Base-by-base conservation (phyloP, 129 eudicot genomes). In the Glebionis coronaria region DNA sequence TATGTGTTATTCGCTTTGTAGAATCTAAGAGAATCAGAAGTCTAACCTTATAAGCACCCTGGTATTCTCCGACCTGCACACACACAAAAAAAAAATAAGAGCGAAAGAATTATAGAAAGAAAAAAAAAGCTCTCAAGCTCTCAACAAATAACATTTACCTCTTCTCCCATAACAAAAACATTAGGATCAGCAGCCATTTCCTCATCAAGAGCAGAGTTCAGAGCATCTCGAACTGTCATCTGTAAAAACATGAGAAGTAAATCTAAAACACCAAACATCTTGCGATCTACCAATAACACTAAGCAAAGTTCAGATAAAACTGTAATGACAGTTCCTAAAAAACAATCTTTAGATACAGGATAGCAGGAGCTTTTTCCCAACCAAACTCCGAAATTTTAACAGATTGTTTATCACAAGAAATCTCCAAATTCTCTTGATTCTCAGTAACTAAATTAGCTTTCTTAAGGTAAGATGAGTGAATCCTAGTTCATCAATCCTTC, bases 31-130 rank as follows among this genome's bases (percentile, higher is more conserved):
- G 15, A 44, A 29, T 25, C 53, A 47, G 27, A 52, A 65, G 42
- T 58, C 79, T 74, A 70, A 88, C 92, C 96, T 89, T 89, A 80
- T 89, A 86, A 53, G 97, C 97, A 64, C 97, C 97, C 69, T 89
- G 94, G 65, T 89, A 89, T 76, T 89, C 94, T 61, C 94, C 97
- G 51, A 89, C 97, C 96, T 89, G 79, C 57, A 67, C 7, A 63
- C 12, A 6, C 10, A 8, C 25, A 23, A 1, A 23, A 1, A 23
- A 23, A 55, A 28, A 72, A 63, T 70, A 19, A 75, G 65, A 35
- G 52, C 14, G 31, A n/a, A 56, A 25, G 40, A 23, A 53, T n/a
- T 59, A n/a, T n/a, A n/a, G n/a, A 56, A 62, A 46, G 52, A 29
- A 18, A 29, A 7, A 1, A 23, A 23, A 23, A 23, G 25, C 25